phyloP scores from a whole-genome alignment of 1,284 basidiomycete species.

The Austroboletus sp. region DNA sequence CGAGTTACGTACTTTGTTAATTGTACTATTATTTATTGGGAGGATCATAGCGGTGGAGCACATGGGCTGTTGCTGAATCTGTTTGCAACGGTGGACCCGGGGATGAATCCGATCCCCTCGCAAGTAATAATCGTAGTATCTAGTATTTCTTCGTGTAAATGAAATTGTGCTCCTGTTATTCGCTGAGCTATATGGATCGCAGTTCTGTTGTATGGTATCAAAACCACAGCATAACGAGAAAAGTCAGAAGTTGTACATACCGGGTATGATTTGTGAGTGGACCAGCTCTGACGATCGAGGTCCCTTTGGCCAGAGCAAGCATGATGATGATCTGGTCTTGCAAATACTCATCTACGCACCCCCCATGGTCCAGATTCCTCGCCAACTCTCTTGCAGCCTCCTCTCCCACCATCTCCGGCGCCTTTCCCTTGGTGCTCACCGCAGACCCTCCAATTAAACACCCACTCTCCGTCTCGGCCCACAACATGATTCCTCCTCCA shows the following conservation, averaged over 20 bases:
- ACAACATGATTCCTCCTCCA: constrained; percentile 63
- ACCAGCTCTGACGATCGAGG: constrained; percentile 48
- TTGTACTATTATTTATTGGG: constrained; percentile 24
- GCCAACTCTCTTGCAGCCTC: constrained; percentile 54
- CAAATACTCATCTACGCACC: constrained; percentile 62
- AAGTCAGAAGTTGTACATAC: constrained; percentile 31
- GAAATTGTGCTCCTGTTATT: constrained; percentile 58
- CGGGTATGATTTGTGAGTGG: constrained; percentile 60
- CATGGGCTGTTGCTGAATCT: neutral
- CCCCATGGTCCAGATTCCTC: constrained; percentile 49
- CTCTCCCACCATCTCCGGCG: constrained; percentile 44
- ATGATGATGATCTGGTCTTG: constrained; percentile 73
- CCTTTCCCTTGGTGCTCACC: constrained; percentile 45
- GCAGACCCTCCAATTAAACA: constrained; percentile 61
- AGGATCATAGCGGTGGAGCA: no score
- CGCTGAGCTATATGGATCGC: constrained; percentile 66
- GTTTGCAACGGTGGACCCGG: constrained; percentile 3
- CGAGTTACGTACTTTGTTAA: constrained; percentile 12
- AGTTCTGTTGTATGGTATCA: constrained; percentile 40
- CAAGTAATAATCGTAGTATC: constrained; percentile 44
- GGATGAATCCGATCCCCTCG: constrained; percentile 48
- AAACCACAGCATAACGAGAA: neutral
- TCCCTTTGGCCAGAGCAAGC: constrained; percentile 61
- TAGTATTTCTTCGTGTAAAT: constrained; percentile 37
- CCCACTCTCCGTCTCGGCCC: constrained; percentile 61